Evolutionary conservation across 352 stramenopile genomes (phyloP).

Genomic region (Phytophthora megakarya): DNA sequence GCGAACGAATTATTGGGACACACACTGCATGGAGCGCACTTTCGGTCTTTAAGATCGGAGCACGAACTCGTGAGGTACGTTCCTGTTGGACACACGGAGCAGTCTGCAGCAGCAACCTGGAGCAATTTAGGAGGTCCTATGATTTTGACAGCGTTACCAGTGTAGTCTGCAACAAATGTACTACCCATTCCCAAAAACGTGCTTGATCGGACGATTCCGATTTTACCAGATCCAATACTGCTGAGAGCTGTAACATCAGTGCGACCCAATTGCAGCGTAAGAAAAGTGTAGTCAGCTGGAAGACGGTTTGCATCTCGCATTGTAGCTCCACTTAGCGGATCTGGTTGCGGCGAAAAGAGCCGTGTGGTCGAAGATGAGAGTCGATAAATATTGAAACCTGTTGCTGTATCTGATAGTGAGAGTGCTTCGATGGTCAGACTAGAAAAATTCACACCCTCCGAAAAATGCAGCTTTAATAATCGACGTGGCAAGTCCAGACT

Average conservation of each 20-base stretch:
- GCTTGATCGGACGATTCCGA: conserved; percentile 47
- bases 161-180: conserved; percentile 56
- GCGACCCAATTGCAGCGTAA: conserved; percentile 56
- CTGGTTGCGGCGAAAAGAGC: conserved; percentile 54
- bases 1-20: conserved; percentile 68
- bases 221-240: conserved; percentile 46
- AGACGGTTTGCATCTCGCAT: conserved; percentile 51
- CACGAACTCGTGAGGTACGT: conserved; percentile 61
- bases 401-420: conserved; percentile 46
- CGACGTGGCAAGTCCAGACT: conserved; percentile 57
- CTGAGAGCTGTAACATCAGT: conserved; percentile 46
- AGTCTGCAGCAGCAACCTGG: conserved; percentile 51
- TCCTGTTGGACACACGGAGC: conserved; percentile 47
- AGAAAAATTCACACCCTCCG: conserved; percentile 56
- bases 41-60: conserved; percentile 61
- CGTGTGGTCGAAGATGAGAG: conserved; percentile 45
- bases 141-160: conserved; percentile 41
- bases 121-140: conserved; percentile 36
- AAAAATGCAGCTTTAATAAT: conserved; percentile 73
- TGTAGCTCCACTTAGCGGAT: conserved; percentile 53
- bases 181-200: conserved; percentile 56
- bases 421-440: conserved; percentile 44
- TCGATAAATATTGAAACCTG: conserved; percentile 35
- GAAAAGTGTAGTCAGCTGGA: conserved; percentile 61
- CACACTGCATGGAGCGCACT: conserved; percentile 58